Evolutionary conservation across 2,329 filamentous ascomycete genomes (phyloP), one percentile per base, ranked within the genome.

Genomic region (Sporothrix luriei): DNA sequence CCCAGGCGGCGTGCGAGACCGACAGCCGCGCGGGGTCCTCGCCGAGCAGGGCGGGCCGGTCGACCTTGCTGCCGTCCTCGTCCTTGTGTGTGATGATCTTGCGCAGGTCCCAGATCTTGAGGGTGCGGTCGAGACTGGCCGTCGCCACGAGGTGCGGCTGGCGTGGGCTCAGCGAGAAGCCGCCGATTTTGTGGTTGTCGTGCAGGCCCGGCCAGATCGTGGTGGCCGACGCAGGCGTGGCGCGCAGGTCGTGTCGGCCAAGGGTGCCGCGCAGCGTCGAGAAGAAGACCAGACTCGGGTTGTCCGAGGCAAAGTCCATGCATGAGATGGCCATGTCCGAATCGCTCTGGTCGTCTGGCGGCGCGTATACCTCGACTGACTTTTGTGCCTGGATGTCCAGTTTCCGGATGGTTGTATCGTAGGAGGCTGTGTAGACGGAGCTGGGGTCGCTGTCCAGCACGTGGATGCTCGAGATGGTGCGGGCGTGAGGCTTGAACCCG

Each of bases 1-100:
- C 95, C 89, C 94, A 99, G 0, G 94, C 91, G 0, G 94, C 95
- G 78, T 97, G 94, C 0, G 92, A 97, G 0, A 99, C 94, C 0
- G 92, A 97, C 0, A 98, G 82, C 2, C 90, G 86, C 24, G 91
- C 95, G 68, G 88, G 84, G 75, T 99, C 94, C 77, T 95, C 90
- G 7, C 91, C 94, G 0, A 98, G 79, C 0, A 97, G 82, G 0
- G 85, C 81, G 0, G 94, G 94, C 2, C 87, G 81, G 48, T 68
- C 46, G 0, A 86, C 81, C 29, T 82, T 51, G n/a, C 13, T 33
- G 54, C 38, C 59, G 48, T 65, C 67, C 6, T 66, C 57, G 4
- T 88, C 87, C 0, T 82, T 86, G 68, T 85, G 88, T 0, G 89
- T 89, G 4, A 79, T 85, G 14, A 96, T 90, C 72, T 92, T 94